These are phyloP conservation scores for Rhizophagus prolifer DNA, from an alignment of 192 early-diverging fungal species.

Conservation along the genomic window DNA sequence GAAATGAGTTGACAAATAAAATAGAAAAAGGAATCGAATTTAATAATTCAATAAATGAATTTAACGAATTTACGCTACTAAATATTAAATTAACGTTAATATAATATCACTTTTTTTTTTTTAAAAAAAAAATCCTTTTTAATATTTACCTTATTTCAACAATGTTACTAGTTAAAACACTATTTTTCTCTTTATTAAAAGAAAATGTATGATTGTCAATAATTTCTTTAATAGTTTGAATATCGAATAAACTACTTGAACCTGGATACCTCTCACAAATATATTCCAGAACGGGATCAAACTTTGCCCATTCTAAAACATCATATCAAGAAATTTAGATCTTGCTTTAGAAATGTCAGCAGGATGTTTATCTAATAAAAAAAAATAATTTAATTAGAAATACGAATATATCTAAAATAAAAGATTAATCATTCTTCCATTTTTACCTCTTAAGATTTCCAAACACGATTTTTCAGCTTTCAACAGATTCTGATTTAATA, in stretches of 20 bases:
- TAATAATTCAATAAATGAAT: not conserved
- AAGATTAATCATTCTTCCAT: not conserved
- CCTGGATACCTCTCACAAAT: constrained; percentile 41
- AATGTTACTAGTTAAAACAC: not conserved
- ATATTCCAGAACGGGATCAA: constrained; percentile 43
- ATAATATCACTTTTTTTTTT: not conserved
- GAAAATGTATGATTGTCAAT: not conserved
- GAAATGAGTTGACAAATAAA: constrained; percentile 32
- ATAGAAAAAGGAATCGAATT: constrained; percentile 30
- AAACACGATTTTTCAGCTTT: not conserved
- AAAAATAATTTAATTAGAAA: not conserved
- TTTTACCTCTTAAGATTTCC: not conserved
- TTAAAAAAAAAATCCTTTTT: not conserved
- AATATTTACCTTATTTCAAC: not conserved
- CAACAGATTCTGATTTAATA: not conserved
- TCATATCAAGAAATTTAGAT: constrained; percentile 23
- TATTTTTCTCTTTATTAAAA: not conserved
- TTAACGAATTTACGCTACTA: not conserved
- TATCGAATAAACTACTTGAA: constrained; percentile 40
- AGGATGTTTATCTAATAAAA: not conserved
- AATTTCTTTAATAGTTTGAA: constrained; percentile 18
- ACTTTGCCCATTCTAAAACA: constrained; percentile 4
- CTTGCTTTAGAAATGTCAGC: not conserved
- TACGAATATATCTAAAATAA: not conserved
- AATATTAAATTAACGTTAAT: not conserved